A percentile compares a stretch with the other conserved stretches of the same genome.
These are phyloP conservation scores for Rhypophila decipiens DNA, from an alignment of 495 filamentous ascomycete genomes.

Conservation along the genomic window DNA sequence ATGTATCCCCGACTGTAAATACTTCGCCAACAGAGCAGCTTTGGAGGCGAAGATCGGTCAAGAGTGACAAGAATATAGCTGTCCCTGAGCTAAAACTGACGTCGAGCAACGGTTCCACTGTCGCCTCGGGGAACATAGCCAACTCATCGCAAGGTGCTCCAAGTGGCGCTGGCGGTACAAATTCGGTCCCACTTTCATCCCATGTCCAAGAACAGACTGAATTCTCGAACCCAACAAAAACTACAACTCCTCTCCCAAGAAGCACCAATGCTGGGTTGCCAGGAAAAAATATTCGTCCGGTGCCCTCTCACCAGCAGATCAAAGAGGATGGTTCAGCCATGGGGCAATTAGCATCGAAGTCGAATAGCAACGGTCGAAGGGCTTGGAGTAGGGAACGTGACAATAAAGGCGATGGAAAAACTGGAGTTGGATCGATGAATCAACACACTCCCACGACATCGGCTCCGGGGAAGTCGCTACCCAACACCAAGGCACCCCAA, in stretches of 20 bases:
- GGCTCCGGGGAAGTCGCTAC: conserved; percentile 11
- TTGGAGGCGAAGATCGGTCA: conserved; percentile 41
- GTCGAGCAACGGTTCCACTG: conserved; percentile 40
- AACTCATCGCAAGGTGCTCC: conserved; percentile 5
- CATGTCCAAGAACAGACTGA: conserved; percentile 4
- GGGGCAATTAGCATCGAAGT: conserved; percentile 21
- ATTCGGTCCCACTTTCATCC: conserved; percentile 7
- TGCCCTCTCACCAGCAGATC: conserved; percentile 13
- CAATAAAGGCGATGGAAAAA: background rate
- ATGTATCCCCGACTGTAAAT: background rate
- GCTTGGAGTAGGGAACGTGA: conserved; percentile 5
- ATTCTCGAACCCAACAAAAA: background rate
- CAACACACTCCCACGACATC: background rate
- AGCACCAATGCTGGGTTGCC: conserved; percentile 19
- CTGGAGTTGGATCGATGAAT: background rate
- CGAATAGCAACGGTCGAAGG: conserved; percentile 9
- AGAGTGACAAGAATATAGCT: conserved; percentile 31
- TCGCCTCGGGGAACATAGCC: background rate
- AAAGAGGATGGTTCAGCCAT: conserved; percentile 13
- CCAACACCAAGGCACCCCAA: conserved; percentile 4
- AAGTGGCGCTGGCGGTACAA: conserved; percentile 1
- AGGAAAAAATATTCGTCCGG: conserved; percentile 28
- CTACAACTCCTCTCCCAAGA: conserved; percentile 12
- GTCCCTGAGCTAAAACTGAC: conserved; percentile 39
- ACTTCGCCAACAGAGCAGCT: conserved; percentile 33